These are phyloP conservation scores for Sarocladium kiliense DNA, from an alignment of 2,329 filamentous ascomycete species.

Conservation along the genomic window DNA sequence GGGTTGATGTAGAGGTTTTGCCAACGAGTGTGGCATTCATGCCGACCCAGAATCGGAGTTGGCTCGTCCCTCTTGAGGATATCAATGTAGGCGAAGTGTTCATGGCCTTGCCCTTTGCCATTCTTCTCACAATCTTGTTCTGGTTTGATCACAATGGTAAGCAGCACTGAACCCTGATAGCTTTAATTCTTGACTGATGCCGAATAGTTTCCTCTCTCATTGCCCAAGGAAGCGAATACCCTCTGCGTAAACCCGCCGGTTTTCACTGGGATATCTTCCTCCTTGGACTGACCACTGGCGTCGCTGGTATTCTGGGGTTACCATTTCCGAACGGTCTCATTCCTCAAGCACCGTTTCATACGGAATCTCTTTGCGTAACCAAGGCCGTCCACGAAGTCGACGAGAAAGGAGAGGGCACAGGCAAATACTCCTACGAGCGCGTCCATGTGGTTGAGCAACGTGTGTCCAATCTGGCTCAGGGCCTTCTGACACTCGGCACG, in stretches of 20 bases:
- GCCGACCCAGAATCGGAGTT: slow-evolving; percentile 65
- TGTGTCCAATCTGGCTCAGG: slow-evolving; percentile 72
- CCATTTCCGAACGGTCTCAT: slow-evolving; percentile 82
- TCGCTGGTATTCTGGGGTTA: slow-evolving; percentile 70
- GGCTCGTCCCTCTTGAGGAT: slow-evolving; percentile 81
- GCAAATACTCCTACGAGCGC: slow-evolving; percentile 45
- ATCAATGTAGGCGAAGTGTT: slow-evolving; percentile 69
- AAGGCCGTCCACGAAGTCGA: slow-evolving; percentile 45
- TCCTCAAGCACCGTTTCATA: slow-evolving; percentile 79
- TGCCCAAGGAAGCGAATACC: slow-evolving; percentile 77
- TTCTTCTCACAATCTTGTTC: slow-evolving; percentile 78
- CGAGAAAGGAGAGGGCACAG: slow-evolving; percentile 50
- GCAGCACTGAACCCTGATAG: slow-evolving; percentile 14
- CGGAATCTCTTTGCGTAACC: slow-evolving; percentile 71
- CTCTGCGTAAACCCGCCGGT: slow-evolving; percentile 72
- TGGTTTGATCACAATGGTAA: slow-evolving; percentile 86
- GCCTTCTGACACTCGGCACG: slow-evolving; percentile 70
- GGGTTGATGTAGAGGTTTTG: slow-evolving; percentile 62
- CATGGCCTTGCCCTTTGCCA: slow-evolving; percentile 78
- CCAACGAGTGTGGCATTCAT: slow-evolving; percentile 75
- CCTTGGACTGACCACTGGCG: slow-evolving; percentile 69
- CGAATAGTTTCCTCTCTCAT: slow-evolving; percentile 72
- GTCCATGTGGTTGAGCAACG: slow-evolving; percentile 73
- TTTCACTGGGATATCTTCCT: slow-evolving; percentile 86
- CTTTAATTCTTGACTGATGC: not conserved